A percentile compares a stretch with the other conserved stretches of the same genome.
Evolutionary conservation across 202 grass and related monocot genomes (phyloP).

Genomic region (Setaria italica): DNA sequence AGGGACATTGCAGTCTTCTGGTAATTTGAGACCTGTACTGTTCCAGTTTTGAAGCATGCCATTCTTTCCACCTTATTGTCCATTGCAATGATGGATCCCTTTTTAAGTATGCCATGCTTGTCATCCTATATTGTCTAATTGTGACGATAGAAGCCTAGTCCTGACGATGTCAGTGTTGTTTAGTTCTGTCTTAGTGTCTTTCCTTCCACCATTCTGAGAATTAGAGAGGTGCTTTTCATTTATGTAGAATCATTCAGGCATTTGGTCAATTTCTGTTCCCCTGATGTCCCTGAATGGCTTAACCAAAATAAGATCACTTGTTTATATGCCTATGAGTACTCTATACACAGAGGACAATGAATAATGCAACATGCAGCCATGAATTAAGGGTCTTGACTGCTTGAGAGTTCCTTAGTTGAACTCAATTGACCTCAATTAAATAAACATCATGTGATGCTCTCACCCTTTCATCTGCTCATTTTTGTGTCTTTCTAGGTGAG

Average conservation of each 20-base stretch:
- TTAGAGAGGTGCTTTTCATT: neutral
- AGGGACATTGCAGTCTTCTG: constrained; percentile 6
- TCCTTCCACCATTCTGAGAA: neutral
- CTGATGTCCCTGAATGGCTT: neutral
- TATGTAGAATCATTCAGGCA: neutral
- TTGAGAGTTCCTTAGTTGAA: constrained; percentile 23
- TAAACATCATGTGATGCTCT: constrained; percentile 7
- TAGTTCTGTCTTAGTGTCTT: too few species aligned
- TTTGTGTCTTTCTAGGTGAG: neutral
- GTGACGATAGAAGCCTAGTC: neutral
- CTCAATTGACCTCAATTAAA: neutral
- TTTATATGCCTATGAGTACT: constrained; percentile 17
- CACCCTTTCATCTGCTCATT: constrained; percentile 14
- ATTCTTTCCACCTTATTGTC: constrained; percentile 11
- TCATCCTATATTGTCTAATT: neutral
- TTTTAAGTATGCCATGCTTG: neutral
- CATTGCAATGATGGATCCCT: neutral
- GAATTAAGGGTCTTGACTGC: neutral
- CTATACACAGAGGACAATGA: constrained; percentile 1
- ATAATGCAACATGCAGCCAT: neutral
- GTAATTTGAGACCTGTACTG: neutral
- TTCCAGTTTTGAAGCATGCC: neutral
- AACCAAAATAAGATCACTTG: neutral
- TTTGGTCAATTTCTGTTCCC: constrained; percentile 15
- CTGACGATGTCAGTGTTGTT: neutral